Evolutionary conservation across 257 asterid species (phyloP).

Genomic region (Rubia yunnanensis): DNA sequence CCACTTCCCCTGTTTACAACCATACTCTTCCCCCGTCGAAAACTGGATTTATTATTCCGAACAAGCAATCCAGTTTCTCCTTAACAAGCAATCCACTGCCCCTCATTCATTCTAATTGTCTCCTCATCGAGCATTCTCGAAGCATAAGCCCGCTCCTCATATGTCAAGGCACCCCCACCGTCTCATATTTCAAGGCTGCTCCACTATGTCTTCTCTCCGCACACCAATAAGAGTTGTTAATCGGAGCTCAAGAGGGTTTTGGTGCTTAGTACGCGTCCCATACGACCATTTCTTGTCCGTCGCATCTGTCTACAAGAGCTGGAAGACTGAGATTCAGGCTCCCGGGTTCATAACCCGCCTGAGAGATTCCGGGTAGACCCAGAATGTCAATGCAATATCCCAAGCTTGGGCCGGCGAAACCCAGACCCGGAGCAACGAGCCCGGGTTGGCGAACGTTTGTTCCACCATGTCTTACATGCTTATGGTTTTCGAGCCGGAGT

Average conservation of each 20-base stretch:
- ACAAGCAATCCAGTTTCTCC: no score
- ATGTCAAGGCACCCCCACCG: constrained; percentile 66
- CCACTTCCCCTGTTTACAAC: no score
- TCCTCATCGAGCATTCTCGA: constrained; percentile 85
- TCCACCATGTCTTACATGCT: constrained; percentile 37
- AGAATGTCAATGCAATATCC: constrained; percentile 26
- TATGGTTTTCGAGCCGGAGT: constrained; percentile 53
- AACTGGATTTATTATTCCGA: no score
- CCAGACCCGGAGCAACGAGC: constrained; percentile 3
- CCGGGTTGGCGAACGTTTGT: constrained; percentile 3
- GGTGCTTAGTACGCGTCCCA: constrained; percentile 48
- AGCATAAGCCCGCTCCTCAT: constrained; percentile 98
- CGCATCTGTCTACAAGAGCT: constrained; percentile 42
- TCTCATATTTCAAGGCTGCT: no score
- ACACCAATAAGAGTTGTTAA: no score
- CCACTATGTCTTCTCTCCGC: no score
- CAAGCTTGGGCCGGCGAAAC: constrained; percentile 31
- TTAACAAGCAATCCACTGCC: constrained; percentile 77
- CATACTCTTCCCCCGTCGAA: no score
- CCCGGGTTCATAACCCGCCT: constrained; percentile 53
- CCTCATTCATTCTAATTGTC: constrained; percentile 56
- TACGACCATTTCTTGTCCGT: constrained; percentile 35
- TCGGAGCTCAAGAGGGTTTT: no score
- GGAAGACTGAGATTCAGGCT: constrained; percentile 40
- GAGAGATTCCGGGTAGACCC: constrained; percentile 28